A percentile compares a stretch with the other conserved stretches of the same genome.
Conservation (phyloP, 106 monocot genomes). For the Xerophyta viscosa region DNA sequence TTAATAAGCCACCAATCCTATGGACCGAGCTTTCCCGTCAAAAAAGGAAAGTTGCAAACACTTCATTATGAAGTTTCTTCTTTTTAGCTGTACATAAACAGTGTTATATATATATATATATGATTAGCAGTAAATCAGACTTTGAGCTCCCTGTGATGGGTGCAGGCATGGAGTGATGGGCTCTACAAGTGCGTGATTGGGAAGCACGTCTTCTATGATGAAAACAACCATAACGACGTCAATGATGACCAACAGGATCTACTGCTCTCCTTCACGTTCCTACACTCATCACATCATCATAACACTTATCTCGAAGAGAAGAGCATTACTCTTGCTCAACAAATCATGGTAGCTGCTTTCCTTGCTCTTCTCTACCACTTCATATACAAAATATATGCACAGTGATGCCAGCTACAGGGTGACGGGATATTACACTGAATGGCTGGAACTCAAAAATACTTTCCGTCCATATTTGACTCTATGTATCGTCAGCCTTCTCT, state of each 20-base stretch:
- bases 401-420: no score
- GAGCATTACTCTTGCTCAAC: constrained; percentile 3
- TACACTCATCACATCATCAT: not conserved
- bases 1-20: no score
- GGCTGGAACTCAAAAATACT: no score
- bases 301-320: not conserved
- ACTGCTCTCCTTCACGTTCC: constrained; percentile 15
- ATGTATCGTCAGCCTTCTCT: no score
- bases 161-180: constrained; percentile 20
- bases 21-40: no score
- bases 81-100: no score
- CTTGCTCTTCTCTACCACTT: constrained; percentile 5
- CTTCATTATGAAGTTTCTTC: no score
- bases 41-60: no score
- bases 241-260: not conserved
- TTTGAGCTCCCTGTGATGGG: not conserved
- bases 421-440: no score
- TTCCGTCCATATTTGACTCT: no score
- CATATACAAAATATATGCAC: not conserved
- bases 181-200: constrained; percentile 22
- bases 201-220: constrained; percentile 8
- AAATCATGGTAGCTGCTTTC: constrained; percentile 6
- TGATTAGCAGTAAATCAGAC: no score
- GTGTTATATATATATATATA: no score
- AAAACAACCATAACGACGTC: not conserved